Evolutionary conservation across 192 early-diverging fungal genomes (phyloP).

Genomic region (Dimargaris xerosporica): DNA sequence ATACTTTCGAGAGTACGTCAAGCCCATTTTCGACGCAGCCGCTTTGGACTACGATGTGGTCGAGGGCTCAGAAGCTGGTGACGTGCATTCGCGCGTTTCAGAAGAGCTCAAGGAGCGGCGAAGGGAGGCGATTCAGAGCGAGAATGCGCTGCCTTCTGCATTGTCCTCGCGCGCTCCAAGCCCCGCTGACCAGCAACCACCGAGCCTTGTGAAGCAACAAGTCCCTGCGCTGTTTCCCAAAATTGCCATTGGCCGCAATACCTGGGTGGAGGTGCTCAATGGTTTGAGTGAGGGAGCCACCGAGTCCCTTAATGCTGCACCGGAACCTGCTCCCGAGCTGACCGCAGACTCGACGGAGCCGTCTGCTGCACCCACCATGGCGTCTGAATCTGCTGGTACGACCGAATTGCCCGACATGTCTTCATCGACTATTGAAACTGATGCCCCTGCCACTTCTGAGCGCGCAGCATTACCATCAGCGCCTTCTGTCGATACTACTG

Average conservation of each 20-base stretch:
- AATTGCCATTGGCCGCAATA: constrained; percentile 22
- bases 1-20: constrained; percentile 28
- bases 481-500: neutral
- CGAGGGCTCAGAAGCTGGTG: constrained; percentile 18
- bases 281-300: constrained; percentile 23
- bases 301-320: constrained; percentile 2
- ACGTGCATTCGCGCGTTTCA: constrained; percentile 20
- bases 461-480: neutral
- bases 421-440: neutral
- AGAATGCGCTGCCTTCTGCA: neutral
- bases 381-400: neutral
- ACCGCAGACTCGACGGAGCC: neutral
- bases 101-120: constrained; percentile 21
- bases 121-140: constrained; percentile 2
- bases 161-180: neutral
- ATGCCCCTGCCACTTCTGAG: neutral
- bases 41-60: constrained; percentile 31
- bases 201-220: constrained; percentile 1
- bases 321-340: constrained; percentile 12
- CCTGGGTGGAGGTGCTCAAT: constrained; percentile 23
- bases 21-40: constrained; percentile 26
- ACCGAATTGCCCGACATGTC: neutral
- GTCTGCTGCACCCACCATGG: neutral
- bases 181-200: neutral
- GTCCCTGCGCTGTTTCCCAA: constrained; percentile 16